These are phyloP conservation scores for Syzygium malaccense DNA, from an alignment of 441 rosid species.

Conservation along the genomic window DNA sequence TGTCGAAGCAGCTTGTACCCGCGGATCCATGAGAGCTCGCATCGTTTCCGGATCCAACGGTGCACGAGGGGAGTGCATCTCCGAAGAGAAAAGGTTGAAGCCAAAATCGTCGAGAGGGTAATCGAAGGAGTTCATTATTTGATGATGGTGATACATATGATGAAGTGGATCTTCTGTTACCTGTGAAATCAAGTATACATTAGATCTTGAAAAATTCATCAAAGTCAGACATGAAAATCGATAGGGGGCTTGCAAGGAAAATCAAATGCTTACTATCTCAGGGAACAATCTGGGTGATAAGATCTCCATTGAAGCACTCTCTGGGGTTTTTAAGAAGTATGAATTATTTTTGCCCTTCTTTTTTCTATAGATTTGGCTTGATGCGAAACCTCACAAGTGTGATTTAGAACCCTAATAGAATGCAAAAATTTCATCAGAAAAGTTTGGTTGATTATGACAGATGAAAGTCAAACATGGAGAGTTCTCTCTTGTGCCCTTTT, in stretches of 20 bases:
- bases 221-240: not conserved
- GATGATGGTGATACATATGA: slow-evolving; percentile 9
- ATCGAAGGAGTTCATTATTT: slow-evolving; percentile 18
- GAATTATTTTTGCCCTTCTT: not conserved
- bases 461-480: not conserved
- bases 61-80: slow-evolving; percentile 11
- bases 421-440: not conserved
- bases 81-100: slow-evolving; percentile 18
- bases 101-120: slow-evolving; percentile 24
- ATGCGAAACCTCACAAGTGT: not conserved
- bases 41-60: not conserved
- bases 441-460: not conserved
- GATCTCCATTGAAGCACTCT: slow-evolving; percentile 21
- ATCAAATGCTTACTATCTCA: slow-evolving; percentile 20
- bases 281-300: slow-evolving; percentile 27
- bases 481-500: not conserved
- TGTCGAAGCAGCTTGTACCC: slow-evolving; percentile 1
- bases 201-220: not conserved
- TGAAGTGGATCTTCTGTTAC: slow-evolving; percentile 22
- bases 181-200: slow-evolving; percentile 1
- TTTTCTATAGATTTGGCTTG: not conserved
- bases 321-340: slow-evolving; percentile 1
- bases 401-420: not conserved
- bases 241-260: not conserved
- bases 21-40: not conserved